Percentiles rank a stretch among this genome's conserved stretches.
phyloP scores from a whole-genome alignment of 176 grass and related monocot species.

The Juncus effusus region DNA sequence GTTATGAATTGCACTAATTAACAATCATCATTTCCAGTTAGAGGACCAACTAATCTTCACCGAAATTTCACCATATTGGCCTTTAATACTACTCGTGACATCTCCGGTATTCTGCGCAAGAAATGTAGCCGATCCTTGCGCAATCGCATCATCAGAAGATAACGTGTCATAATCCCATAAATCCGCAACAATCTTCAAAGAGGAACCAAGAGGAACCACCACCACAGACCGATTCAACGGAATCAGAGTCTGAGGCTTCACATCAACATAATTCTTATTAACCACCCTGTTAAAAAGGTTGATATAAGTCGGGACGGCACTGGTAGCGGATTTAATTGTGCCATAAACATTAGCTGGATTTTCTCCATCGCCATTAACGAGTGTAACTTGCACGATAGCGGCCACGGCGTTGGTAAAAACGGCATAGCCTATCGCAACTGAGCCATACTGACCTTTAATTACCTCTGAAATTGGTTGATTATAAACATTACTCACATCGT shows the following conservation, averaged over 20 bases:
- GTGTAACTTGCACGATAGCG: slow-evolving; percentile 8
- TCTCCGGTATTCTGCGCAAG: background rate
- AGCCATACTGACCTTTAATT: slow-evolving; percentile 22
- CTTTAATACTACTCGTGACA: background rate
- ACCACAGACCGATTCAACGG: slow-evolving; percentile 23
- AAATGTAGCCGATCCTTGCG: slow-evolving; percentile 10
- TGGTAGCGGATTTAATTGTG: slow-evolving; percentile 1
- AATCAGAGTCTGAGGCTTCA: slow-evolving; percentile 18
- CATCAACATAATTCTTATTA: background rate
- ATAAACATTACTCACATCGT: slow-evolving; percentile 3
- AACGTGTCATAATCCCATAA: slow-evolving; percentile 16
- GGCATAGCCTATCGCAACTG: slow-evolving; percentile 18
- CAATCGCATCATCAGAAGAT: slow-evolving; percentile 5
- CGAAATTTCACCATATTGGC: background rate
- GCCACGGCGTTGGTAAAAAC: slow-evolving; percentile 21
- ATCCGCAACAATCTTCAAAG: slow-evolving; percentile 18
- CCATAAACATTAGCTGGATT: slow-evolving; percentile 20
- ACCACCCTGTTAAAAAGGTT: slow-evolving; percentile 9
- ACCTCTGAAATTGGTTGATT: slow-evolving; percentile 18
- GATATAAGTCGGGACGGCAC: background rate
- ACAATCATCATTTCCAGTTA: slow-evolving; percentile 5
- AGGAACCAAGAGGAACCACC: slow-evolving; percentile 24
- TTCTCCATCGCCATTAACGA: slow-evolving; percentile 20
- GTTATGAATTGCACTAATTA: too few relatives aligned
- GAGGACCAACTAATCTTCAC: slow-evolving; percentile 24